Evolutionary conservation across 2,329 filamentous ascomycete genomes (phyloP).

Genomic region (Trichoderma hamatum): DNA sequence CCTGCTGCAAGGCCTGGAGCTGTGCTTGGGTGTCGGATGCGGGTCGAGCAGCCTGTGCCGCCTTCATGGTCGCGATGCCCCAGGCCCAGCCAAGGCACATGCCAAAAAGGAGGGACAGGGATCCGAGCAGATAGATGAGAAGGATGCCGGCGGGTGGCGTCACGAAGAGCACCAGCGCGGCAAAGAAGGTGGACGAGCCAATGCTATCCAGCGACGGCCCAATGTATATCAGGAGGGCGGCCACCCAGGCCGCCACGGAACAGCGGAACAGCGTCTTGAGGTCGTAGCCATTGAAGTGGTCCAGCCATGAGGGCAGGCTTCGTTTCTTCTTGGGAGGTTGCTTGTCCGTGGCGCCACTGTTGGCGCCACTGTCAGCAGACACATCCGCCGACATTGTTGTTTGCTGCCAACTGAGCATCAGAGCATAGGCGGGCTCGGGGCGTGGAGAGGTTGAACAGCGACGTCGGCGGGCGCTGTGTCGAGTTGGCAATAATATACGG

Average conservation of each 20-base stretch:
- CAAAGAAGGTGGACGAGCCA: slow-evolving; percentile 52
- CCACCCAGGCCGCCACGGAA: slow-evolving; percentile 50
- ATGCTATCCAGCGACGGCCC: slow-evolving; percentile 44
- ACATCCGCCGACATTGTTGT: slow-evolving; percentile 2
- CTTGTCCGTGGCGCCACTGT: neutral
- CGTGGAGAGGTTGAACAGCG: neutral
- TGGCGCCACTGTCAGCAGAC: neutral
- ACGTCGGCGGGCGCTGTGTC: neutral
- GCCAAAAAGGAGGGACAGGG: slow-evolving; percentile 48
- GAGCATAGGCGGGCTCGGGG: neutral
- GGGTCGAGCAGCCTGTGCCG: slow-evolving; percentile 48
- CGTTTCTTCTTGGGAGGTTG: neutral
- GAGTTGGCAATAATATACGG: neutral
- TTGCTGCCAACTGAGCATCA: neutral
- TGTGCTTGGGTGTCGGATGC: slow-evolving; percentile 42
- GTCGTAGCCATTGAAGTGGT: slow-evolving; percentile 52
- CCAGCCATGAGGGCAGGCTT: slow-evolving; percentile 40
- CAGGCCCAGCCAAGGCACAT: slow-evolving; percentile 54
- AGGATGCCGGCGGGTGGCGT: slow-evolving; percentile 50
- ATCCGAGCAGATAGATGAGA: slow-evolving; percentile 48
- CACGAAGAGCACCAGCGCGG: slow-evolving; percentile 46
- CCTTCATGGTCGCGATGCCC: slow-evolving; percentile 54
- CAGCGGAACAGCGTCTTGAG: slow-evolving; percentile 53
- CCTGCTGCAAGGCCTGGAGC: slow-evolving; percentile 40
- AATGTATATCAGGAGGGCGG: slow-evolving; percentile 52